Evolutionary conservation across 139 green algal genomes (phyloP), one percentile per base, ranked within the genome.

Genomic region (Micractinium conductrix): DNA sequence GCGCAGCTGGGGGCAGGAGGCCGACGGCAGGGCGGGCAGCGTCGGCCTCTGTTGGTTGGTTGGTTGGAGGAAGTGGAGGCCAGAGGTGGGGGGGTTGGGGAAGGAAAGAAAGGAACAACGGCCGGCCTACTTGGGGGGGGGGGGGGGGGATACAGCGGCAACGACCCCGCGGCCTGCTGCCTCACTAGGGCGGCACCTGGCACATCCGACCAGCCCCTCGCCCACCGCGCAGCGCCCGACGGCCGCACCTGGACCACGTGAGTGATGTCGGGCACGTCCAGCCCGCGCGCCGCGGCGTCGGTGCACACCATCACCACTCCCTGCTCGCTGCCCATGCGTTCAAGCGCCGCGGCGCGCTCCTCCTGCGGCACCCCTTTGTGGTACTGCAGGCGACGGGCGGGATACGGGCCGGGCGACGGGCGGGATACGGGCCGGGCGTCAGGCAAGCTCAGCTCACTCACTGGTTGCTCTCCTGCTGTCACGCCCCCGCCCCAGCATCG

Each of bases 281-380:
- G 86, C 4, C 97, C 97, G 0, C 97, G 86, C 3, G 97, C 92
- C 33, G 96, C 96, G 14, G 95, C 93, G 81, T 99, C 97, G 3
- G 97, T 99, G 87, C 94, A 96, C 62, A 99, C 96, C 90, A 99
- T 88, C 19, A 98, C 90, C 17, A 79, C 84, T 22, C 88, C 92
- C 28, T 83, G 65, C 62, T 79, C 45, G 9, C 7, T 1, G 48
- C 78, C 44, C 62, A 94, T 80, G 37, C 44, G 43, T 26, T 75
- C 26, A 72, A 94, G 79, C 33, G 84, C 84, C 2, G 80, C 74
- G 5, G 71, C 65, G 22, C 91, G 72, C n/a, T 92, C 86, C 1
- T 35, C 72, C 24, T 70, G n/a, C 10, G 80, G 55, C n/a, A 94
- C 62, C 6, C 84, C 88, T 17, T 80, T 91, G 80, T 95, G 91